phyloP scores from a whole-genome alignment of 768 basidiomycete genomes.

The Suillus tomentosus region DNA sequence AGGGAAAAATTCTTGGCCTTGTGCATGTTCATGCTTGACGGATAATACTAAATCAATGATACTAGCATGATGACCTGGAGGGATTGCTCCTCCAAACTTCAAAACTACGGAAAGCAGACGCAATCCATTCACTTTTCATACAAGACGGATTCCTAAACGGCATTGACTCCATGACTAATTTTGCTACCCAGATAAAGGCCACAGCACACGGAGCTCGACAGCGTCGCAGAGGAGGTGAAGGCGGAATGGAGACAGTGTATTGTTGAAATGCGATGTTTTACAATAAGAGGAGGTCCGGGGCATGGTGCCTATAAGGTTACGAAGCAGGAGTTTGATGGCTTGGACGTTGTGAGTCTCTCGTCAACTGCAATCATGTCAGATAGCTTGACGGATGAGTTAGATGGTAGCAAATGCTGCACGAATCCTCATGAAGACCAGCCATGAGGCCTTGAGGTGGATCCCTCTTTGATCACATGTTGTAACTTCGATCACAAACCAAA shows the following conservation, averaged over 20 bases:
- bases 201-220: slow-evolving; percentile 32
- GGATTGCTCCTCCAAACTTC: background rate
- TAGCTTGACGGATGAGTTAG: no score
- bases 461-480: no score
- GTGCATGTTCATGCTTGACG: background rate
- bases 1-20: background rate
- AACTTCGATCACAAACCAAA: no score
- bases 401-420: no score
- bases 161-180: background rate
- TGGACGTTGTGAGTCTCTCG: slow-evolving; percentile 31
- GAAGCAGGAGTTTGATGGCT: slow-evolving; percentile 26
- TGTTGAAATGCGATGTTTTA: slow-evolving; percentile 31
- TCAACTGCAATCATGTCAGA: slow-evolving; percentile 6
- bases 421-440: no score
- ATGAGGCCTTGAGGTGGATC: no score
- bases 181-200: slow-evolving; percentile 11
- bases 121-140: background rate
- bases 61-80: background rate
- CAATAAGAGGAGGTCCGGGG: slow-evolving; percentile 29
- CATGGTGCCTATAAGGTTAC: slow-evolving; percentile 24
- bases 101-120: background rate
- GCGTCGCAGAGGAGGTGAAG: slow-evolving; percentile 14
- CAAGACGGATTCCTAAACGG: background rate
- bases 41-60: background rate
- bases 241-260: slow-evolving; percentile 24